Evolutionary conservation across 2,329 filamentous ascomycete species (phyloP), one percentile per base, ranked within the genome.

Genomic region (Phoma sp.): DNA sequence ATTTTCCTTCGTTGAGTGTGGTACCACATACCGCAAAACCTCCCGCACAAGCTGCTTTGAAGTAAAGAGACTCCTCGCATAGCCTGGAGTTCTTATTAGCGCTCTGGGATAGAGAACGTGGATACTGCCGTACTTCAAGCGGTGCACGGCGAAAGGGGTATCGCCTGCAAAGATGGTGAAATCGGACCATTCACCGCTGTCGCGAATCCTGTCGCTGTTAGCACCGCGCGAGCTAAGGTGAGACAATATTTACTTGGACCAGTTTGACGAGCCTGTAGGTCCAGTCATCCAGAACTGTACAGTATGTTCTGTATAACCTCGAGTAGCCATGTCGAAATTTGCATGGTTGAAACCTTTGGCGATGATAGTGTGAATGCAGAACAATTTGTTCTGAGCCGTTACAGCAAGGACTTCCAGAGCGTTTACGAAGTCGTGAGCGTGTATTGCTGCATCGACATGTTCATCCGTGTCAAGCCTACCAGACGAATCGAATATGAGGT

Each of bases 141-240:
- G 61, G 49, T 69, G 66, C 7, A 60, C 66, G 5, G 49, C 47
- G 25, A 69, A 69, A 0, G 26, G 11, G 7, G n/a, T 62, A 2
- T 25, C 46, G 2, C 38, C 62, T 4, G 62, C 62, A 23, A 58
- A 23, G 14, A 69, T 42, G 2, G 56, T 59, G 33, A 69, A 66
- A 45, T 69, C 66, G 5, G 58, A 56, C 20, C 57, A 64, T 11
- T 66, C 52, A 2, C 57, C 62, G 3, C 55, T 57, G 18, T 61
- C 53, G 25, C 52, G 60, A 5, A 67, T 30, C 1, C 62, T 66
- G 29, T 12, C 7, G 4, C 10, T 17, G 25, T 61, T 21, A 60
- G 39, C 26, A 30, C 5, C 32, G 21, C 12, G 4, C n/a, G 14
- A 10, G 17, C 20, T 11, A n/a, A n/a, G n/a, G n/a, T 10, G 1